Evolutionary conservation across 768 basidiomycete genomes (phyloP), one percentile per base, ranked within the genome.

Genomic region (Trametes meyenii): DNA sequence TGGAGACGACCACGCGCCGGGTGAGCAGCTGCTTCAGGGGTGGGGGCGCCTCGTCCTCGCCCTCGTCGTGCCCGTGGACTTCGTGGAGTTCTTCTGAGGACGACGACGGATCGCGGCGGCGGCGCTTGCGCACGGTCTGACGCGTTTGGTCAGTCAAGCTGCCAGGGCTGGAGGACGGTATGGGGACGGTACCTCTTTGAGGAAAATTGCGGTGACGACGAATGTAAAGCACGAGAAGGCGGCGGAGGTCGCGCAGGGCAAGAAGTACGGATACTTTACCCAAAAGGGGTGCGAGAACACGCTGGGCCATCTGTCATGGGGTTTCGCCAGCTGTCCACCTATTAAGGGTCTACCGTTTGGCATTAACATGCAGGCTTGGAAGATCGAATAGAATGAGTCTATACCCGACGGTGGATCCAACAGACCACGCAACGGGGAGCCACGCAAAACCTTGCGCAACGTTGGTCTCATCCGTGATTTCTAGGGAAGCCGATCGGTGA

Each of bases 381-480:
- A 13, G 17, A 14, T 35, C 8, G 11, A 3, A 10, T 26, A 7
- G 14, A 3, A 14, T 38, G 10, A 0, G 26, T 5, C 35, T 1
- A 26, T 26, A 74, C 74, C 73, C 73, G 0, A 72, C 59, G 5
- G 73, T 72, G 16, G 60, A 58, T 8, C 74, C 74, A 2, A 65
- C 49, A 1, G 70, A 66, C 73, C 72, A 76, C 29, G 72, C 64
- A n/a, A 75, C 62, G 3, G 73, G 72, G 19, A 76, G 51, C 29
- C 66, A 61, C 1, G 73, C 68, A 53, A 76, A 73, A 2, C 68
- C 76, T 57, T 70, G 62, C 11, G 74, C 75, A 55, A 72, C 70
- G 62, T 78, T 77, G 3, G 74, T 73, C 40, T 69, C 70, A 58
- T 76, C 76, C 7, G 74, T 71, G 16, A 75, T 62, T 51, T 78